Evolutionary conservation across 2,329 filamentous ascomycete genomes (phyloP).

Genomic region (Curvularia lunata): DNA sequence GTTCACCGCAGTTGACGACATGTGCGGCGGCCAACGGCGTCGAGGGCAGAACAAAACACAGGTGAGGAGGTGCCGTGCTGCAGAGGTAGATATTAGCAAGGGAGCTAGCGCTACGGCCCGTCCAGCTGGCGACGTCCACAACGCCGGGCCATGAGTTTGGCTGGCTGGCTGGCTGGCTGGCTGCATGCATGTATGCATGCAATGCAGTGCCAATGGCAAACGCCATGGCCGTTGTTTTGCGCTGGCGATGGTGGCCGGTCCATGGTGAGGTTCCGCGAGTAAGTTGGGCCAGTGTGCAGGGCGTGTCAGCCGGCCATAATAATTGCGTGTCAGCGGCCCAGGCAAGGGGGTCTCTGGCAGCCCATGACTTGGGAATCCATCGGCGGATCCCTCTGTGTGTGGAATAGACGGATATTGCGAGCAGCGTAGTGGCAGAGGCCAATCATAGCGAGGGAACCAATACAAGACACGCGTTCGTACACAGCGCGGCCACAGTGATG

Average conservation of each 20-base stretch:
- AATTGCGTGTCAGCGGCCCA: not conserved
- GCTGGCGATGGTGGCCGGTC: conserved; percentile 6
- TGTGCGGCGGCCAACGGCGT: not conserved
- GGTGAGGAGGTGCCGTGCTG: conserved; percentile 3
- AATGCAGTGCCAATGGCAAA: too few relatives aligned
- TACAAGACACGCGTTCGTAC: not conserved
- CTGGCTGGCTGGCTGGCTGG: not conserved
- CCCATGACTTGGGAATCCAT: not conserved
- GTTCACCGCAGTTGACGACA: conserved; percentile 6
- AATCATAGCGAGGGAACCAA: not conserved
- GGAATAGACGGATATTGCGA: not conserved
- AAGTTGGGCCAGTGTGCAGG: conserved; percentile 3
- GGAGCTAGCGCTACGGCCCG: conserved; percentile 28
- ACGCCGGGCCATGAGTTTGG: conserved; percentile 5
- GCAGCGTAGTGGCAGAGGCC: not conserved
- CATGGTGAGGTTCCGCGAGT: conserved; percentile 1
- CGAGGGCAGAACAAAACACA: not conserved
- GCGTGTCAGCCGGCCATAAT: conserved; percentile 8
- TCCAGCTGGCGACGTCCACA: conserved; percentile 17
- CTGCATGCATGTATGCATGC: too few relatives aligned
- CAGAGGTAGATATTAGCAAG: conserved; percentile 13
- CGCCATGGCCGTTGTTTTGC: not conserved
- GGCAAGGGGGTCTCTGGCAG: not conserved
- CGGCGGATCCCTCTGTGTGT: not conserved
- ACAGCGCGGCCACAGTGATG: too few relatives aligned